These are phyloP conservation scores for Chernovozyma aurita DNA, from an alignment of 1,139 yeast species.

Conservation along the genomic window DNA sequence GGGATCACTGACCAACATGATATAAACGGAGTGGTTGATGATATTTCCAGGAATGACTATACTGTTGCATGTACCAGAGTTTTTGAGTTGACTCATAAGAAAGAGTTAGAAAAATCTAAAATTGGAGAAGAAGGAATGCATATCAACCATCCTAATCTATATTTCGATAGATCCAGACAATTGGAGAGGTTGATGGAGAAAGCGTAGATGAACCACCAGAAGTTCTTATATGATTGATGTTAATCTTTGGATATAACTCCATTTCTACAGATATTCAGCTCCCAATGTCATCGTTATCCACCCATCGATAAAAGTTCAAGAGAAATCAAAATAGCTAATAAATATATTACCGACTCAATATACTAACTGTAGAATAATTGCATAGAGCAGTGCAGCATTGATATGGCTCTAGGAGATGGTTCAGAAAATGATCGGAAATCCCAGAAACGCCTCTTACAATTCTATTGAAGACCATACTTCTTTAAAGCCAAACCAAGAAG, in stretches of 20 bases:
- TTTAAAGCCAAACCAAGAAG: slow-evolving; percentile 44
- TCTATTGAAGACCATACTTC: slow-evolving; percentile 38
- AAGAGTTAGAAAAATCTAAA: slow-evolving; percentile 36
- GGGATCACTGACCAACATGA: slow-evolving; percentile 66
- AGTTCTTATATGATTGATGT: no score
- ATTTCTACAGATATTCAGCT: no score
- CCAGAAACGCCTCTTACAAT: no score
- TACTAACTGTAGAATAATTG: no score
- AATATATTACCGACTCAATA: no score
- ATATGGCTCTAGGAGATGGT: no score
- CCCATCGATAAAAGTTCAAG: no score
- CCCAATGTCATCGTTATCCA: no score
- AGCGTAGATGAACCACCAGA: neutral
- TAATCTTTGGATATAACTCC: no score
- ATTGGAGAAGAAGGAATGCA: slow-evolving; percentile 44
- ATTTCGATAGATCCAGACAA: slow-evolving; percentile 71
- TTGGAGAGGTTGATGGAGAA: slow-evolving; percentile 20
- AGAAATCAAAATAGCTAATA: no score
- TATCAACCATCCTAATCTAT: slow-evolving; percentile 83
- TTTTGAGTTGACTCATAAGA: slow-evolving; percentile 71
- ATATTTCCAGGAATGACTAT: slow-evolving; percentile 62
- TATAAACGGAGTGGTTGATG: slow-evolving; percentile 59
- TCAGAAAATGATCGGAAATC: no score
- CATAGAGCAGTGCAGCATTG: no score
- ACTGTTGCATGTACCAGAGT: slow-evolving; percentile 89